Evolutionary conservation across 805 yeast species (phyloP), one percentile per base, ranked within the genome.

Genomic region (Candida sithepensis): DNA sequence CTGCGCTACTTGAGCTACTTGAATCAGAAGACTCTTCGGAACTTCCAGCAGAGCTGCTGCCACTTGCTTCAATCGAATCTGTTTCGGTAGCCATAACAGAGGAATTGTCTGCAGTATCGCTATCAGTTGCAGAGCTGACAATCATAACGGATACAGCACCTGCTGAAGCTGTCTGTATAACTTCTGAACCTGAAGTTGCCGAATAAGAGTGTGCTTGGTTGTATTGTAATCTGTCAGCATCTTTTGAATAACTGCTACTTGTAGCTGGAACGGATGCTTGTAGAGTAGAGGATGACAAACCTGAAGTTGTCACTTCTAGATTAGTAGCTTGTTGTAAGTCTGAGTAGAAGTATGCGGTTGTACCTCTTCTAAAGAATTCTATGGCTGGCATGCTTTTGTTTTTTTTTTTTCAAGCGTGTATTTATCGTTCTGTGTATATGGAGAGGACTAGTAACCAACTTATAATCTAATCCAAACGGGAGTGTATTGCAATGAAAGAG

Each of bases 241-340:
- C 20, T 18, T 10, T 14, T 5, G 22, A n/a, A 22, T 7, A 12
- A 5, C 36, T 8, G 3, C 38, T 14, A 16, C 24, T 30, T 3
- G 43, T 19, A 20, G 43, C 30, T 30, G 40, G 2, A 37, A 37
- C 26, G 19, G 26, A 10, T 6, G n/a, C 26, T 37, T 20, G 24
- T 10, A 20, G 10, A 4, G 16, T 24, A 16, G 45, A 36, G 10
- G 30, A 6, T 32, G 24, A 4, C 13, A 20, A 8, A 3, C 18
- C 16, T 7, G 28, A 10, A 3, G 18, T 8, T 16, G 55, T 45
- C 8, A 55, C 46, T 45, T 51, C 44, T 12, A 57, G 32, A 16
- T 52, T 40, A 9, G 60, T 57, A 19, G 50, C 54, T 46, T 54
- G 49, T 39, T 55, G 50, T 24, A 57, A 45, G 37, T 52, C 52